phyloP scores from a whole-genome alignment of 805 yeast genomes.

The Ogataea parapolymorpha region DNA sequence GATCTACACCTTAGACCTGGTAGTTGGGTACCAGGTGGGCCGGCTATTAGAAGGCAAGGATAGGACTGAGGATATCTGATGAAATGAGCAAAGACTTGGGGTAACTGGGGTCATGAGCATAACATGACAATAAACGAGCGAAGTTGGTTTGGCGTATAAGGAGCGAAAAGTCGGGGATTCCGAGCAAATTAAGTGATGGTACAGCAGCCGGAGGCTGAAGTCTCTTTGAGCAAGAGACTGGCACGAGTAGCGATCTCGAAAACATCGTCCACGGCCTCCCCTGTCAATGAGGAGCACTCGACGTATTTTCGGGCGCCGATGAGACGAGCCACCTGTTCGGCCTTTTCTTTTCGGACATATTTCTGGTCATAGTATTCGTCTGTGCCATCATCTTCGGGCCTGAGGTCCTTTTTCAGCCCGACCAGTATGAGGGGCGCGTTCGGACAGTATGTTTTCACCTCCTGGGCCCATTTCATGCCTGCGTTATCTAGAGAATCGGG shows the following conservation, averaged over 20 bases:
- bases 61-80: background rate
- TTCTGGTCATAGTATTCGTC: conserved; percentile 34
- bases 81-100: background rate
- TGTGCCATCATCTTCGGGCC: conserved; percentile 39
- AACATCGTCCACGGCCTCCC: conserved; percentile 92
- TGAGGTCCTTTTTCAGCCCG: conserved; percentile 80
- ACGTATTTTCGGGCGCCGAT: conserved; percentile 82
- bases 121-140: background rate
- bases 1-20: conserved; percentile 7
- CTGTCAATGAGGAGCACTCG: conserved; percentile 89
- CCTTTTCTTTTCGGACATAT: conserved; percentile 56
- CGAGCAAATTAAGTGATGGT: conserved; percentile 26
- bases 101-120: background rate
- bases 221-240: conserved; percentile 56
- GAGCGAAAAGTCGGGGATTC: conserved; percentile 1
- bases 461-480: conserved; percentile 81
- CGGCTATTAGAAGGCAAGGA: background rate
- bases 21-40: background rate
- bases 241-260: conserved; percentile 90
- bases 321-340: conserved; percentile 65
- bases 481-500: conserved; percentile 86
- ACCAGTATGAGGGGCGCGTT: conserved; percentile 72
- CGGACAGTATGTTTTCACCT: conserved; percentile 78
- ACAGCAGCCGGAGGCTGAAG: conserved; percentile 44
- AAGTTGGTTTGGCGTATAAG: background rate